These are phyloP conservation scores for Tolypocladium tundrense DNA, from an alignment of 2,329 filamentous ascomycete species.

Conservation along the genomic window DNA sequence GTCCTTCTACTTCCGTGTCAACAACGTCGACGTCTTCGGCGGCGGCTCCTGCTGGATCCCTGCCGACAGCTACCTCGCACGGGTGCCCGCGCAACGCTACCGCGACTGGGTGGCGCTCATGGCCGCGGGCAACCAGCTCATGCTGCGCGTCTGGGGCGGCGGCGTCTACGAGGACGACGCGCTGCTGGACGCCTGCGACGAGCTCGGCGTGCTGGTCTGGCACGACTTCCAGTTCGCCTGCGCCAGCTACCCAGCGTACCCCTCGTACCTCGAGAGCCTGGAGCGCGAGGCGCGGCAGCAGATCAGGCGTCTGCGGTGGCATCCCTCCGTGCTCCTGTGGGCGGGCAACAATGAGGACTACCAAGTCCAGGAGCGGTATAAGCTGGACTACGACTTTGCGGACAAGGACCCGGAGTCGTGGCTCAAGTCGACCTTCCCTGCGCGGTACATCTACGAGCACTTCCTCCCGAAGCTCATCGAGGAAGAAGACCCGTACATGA, in stretches of 20 bases:
- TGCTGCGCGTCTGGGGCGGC: constrained; percentile 17
- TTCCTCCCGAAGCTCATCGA: constrained; percentile 54
- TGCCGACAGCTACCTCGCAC: constrained; percentile 64
- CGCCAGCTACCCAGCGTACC: constrained; percentile 53
- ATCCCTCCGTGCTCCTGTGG: constrained; percentile 63
- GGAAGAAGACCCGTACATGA: constrained; percentile 52
- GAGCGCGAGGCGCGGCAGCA: constrained; percentile 52
- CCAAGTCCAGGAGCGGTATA: constrained; percentile 59
- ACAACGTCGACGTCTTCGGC: constrained; percentile 62
- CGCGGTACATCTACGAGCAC: constrained; percentile 72
- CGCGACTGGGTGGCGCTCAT: constrained; percentile 41
- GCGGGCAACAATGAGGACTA: constrained; percentile 80
- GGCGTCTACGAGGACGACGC: constrained; percentile 45
- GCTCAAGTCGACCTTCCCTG: constrained; percentile 68
- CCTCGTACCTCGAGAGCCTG: constrained; percentile 46
- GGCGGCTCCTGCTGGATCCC: constrained; percentile 74
- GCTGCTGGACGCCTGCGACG: constrained; percentile 59
- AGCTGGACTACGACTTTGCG: constrained; percentile 59
- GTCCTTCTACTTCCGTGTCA: constrained; percentile 66
- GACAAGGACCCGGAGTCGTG: constrained; percentile 66
- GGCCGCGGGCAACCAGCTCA: constrained; percentile 36
- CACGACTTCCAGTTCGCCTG: constrained; percentile 66
- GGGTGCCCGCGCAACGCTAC: constrained; percentile 52
- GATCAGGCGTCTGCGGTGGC: constrained; percentile 45
- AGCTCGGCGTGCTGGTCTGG: constrained; percentile 59